Percentiles rank a stretch among this genome's conserved stretches.
Evolutionary conservation across 257 asterid species (phyloP).

Genomic region (Primulina tabacum): DNA sequence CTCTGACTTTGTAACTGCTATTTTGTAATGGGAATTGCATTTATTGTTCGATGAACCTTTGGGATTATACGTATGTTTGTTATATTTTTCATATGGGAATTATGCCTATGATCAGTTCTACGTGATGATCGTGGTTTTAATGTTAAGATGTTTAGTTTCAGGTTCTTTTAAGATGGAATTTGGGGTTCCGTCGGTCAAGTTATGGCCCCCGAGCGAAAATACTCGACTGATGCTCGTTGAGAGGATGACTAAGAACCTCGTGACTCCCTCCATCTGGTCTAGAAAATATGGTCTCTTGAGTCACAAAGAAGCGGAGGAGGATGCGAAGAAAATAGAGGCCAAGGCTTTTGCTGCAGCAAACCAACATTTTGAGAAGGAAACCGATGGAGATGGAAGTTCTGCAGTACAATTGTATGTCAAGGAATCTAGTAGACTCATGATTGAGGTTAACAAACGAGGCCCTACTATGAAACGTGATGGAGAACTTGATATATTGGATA

Average conservation of each 20-base stretch:
- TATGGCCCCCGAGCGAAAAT: slow-evolving; percentile 78
- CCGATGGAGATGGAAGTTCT: slow-evolving; percentile 87
- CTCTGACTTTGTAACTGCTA: not conserved
- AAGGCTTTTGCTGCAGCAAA: slow-evolving; percentile 63
- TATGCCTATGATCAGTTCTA: too few relatives aligned
- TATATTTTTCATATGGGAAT: not conserved
- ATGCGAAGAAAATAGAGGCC: slow-evolving; percentile 72
- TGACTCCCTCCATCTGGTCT: slow-evolving; percentile 75
- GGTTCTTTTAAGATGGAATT: slow-evolving; percentile 56
- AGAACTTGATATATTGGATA: slow-evolving; percentile 41
- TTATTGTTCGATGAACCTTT: not conserved
- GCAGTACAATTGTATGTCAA: slow-evolving; percentile 88
- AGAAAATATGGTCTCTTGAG: slow-evolving; percentile 75
- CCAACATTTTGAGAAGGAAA: slow-evolving; percentile 68
- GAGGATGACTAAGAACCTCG: slow-evolving; percentile 71
- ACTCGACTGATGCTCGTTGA: slow-evolving; percentile 75
- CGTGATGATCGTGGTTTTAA: too few relatives aligned
- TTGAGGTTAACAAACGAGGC: slow-evolving; percentile 77
- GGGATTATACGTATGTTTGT: too few relatives aligned
- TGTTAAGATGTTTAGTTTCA: slow-evolving; percentile 11
- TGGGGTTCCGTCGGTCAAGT: slow-evolving; percentile 45
- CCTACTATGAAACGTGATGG: slow-evolving; percentile 47
- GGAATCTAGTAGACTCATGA: slow-evolving; percentile 86
- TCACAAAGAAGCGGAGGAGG: slow-evolving; percentile 70
- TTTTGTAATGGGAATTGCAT: not conserved